A percentile compares a stretch with the other conserved stretches of the same genome.
Evolutionary conservation across 257 asterid genomes (phyloP).

Genomic region (Henckelia pumila): DNA sequence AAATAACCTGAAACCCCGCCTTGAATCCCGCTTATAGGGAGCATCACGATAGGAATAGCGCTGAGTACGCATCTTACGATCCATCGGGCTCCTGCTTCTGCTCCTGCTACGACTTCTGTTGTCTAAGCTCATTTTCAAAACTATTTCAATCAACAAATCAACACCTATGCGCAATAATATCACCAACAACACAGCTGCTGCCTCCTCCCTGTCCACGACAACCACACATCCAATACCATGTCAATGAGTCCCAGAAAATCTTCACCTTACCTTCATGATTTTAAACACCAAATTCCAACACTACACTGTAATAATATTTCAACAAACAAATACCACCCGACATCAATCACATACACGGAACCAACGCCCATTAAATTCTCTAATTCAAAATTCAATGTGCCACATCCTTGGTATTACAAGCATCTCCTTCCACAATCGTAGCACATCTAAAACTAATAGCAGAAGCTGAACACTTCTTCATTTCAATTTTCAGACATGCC

Average conservation of each 20-base stretch:
- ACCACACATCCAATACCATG: conserved; percentile 82
- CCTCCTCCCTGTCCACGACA: conserved; percentile 99
- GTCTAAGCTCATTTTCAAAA: conserved; percentile 67
- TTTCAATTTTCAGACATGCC: conserved; percentile 11
- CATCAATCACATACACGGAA: conserved; percentile 27
- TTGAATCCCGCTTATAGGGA: conserved; percentile 81
- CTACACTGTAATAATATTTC: conserved; percentile 30
- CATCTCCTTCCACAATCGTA: conserved; percentile 25
- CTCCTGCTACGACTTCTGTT: conserved; percentile 70
- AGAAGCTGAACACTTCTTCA: conserved; percentile 19
- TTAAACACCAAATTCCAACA: conserved; percentile 52
- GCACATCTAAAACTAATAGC: conserved; percentile 14
- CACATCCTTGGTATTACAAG: conserved; percentile 18
- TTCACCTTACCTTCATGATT: conserved; percentile 39
- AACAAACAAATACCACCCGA: conserved; percentile 35
- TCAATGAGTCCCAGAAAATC: conserved; percentile 62
- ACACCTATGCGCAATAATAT: conserved; percentile 44
- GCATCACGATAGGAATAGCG: conserved; percentile 90
- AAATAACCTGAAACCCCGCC: conserved; percentile 90
- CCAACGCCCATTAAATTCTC: conserved; percentile 30
- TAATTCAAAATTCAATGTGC: not conserved
- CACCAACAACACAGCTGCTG: conserved; percentile 67
- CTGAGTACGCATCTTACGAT: conserved; percentile 82
- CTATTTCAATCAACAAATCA: conserved; percentile 47
- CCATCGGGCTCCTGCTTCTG: conserved; percentile 96